Evolutionary conservation across 2,329 filamentous ascomycete genomes (phyloP), one percentile per base, ranked within the genome.

Genomic region (Alternaria sp.): DNA sequence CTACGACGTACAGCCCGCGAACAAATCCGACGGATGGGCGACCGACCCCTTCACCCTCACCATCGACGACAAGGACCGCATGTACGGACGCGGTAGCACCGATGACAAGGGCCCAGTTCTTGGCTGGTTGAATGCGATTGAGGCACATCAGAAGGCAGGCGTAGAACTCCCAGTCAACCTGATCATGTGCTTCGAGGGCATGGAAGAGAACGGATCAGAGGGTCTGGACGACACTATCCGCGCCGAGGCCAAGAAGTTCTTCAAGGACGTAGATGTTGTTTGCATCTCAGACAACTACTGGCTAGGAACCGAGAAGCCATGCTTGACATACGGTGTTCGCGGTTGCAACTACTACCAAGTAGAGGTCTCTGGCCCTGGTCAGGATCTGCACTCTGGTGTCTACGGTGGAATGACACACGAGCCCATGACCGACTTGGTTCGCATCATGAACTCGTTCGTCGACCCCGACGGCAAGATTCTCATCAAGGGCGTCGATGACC

Each of bases 281-380:
- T 99, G 95, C 83, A 99, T 99, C 78, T 97, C 93, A 48, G 95
- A 99, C 81, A 99, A 99, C 87, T 99, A 99, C 88, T 99, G 95
- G 95, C 89, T 99, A 41, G 95, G 95, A 60, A 98, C 95, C 6
- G 93, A 98, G 86, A 97, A 97, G 86, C 95, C 95, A 12, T 99
- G 95, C 80, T 83, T 99, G 75, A 99, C 95, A 9, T 99, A 99
- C 79, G 95, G 95, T 71, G 90, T 99, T 64, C 91, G 95, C 69
- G 95, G 95, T 54, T 96, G 92, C 88, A 98, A 96, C 84, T 99
- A 99, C 87, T 99, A 98, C 85, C 92, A 91, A 53, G 82, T 99
- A 69, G 91, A 95, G 81, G 85, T 99, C 65, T 93, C 91, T 8
- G 95, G 95, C 1, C 95, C 95, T 11, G 95, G 90, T 41, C 92